These are phyloP conservation scores for Arthrinium phaeospermum DNA, from an alignment of 2,329 filamentous ascomycete species.

Conservation along the genomic window DNA sequence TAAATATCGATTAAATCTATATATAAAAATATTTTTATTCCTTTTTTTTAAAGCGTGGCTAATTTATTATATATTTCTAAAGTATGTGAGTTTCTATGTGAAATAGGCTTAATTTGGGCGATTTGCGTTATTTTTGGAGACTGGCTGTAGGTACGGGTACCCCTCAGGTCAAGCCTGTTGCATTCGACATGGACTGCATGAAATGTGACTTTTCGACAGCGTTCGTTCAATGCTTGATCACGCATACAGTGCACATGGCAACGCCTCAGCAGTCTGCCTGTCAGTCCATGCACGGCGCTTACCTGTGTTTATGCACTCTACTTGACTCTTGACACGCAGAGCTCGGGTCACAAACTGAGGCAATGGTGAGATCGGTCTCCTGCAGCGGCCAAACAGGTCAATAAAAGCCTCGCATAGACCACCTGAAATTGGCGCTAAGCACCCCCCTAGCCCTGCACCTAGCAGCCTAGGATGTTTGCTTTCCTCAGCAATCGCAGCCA, in stretches of 20 bases:
- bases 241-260: no score
- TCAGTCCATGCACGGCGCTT: background rate
- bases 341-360: conserved; percentile 7
- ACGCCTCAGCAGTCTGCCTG: background rate
- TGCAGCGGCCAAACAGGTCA: conserved; percentile 1
- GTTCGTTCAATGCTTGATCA: background rate
- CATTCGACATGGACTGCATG: background rate
- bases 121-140: no score
- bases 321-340: background rate
- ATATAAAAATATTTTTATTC: no score
- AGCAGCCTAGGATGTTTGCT: background rate
- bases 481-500: background rate
- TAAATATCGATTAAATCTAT: no score
- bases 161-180: background rate
- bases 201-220: background rate
- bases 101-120: no score
- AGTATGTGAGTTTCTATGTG: no score
- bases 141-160: background rate
- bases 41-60: no score
- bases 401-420: conserved; percentile 10
- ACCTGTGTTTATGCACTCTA: background rate
- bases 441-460: background rate
- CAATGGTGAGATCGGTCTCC: conserved; percentile 15
- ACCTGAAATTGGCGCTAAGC: background rate
- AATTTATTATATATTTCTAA: no score